Evolutionary conservation across 2,329 filamentous ascomycete genomes (phyloP).

Genomic region (Shiraia sp.): DNA sequence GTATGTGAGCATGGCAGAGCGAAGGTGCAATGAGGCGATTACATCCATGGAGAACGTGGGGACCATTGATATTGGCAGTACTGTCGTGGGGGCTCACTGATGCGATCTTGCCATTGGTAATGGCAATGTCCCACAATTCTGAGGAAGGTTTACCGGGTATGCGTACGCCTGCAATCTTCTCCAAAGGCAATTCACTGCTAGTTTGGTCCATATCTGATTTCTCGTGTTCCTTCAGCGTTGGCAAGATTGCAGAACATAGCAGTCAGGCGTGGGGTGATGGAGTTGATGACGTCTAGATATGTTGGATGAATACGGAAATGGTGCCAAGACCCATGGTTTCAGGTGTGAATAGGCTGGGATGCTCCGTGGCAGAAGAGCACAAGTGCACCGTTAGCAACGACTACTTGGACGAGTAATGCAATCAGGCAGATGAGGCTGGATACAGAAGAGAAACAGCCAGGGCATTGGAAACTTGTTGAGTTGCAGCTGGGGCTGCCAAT

Average conservation of each 20-base stretch:
- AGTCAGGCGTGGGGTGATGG: not conserved
- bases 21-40: slow-evolving; percentile 55
- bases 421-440: too few relatives aligned
- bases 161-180: slow-evolving; percentile 40
- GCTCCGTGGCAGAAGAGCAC: too few relatives aligned
- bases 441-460: too few relatives aligned
- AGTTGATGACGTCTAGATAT: slow-evolving; percentile 18
- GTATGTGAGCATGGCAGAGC: slow-evolving; percentile 73
- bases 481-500: too few relatives aligned
- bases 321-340: slow-evolving; percentile 8
- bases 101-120: slow-evolving; percentile 38
- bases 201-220: slow-evolving; percentile 2
- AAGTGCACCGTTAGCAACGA: slow-evolving; percentile 1
- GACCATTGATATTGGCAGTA: slow-evolving; percentile 5
- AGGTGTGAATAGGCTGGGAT: slow-evolving; percentile 11
- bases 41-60: slow-evolving; percentile 46
- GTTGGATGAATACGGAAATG: slow-evolving; percentile 6
- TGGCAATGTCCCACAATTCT: slow-evolving; percentile 44
- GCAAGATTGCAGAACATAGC: too few relatives aligned
- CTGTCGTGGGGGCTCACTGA: slow-evolving; percentile 37
- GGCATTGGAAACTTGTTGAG: too few relatives aligned
- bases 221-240: too few relatives aligned
- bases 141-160: slow-evolving; percentile 35
- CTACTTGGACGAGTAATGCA: too few relatives aligned
- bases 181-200: slow-evolving; percentile 13